Evolutionary conservation across 371 early-diverging fungal species (phyloP).

Genomic region (Saksenaea vasiformis): DNA sequence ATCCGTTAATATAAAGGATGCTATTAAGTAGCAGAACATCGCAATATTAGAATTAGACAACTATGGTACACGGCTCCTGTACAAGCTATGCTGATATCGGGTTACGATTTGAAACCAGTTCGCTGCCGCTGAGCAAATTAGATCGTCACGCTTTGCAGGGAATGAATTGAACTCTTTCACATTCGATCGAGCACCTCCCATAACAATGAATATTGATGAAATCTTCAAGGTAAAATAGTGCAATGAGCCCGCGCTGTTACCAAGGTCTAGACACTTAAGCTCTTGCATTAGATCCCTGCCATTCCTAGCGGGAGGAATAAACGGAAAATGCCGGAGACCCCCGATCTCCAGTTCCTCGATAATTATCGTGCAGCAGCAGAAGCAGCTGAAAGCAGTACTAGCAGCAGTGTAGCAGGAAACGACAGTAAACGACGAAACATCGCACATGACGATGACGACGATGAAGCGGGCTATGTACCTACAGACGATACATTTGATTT

Average conservation of each 20-base stretch:
- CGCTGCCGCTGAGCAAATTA: no score
- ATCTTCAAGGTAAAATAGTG: conserved; percentile 65
- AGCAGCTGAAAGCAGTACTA: conserved; percentile 19
- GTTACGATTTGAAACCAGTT: no score
- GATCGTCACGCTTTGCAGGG: no score
- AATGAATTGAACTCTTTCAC: no score
- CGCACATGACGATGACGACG: conserved; percentile 50
- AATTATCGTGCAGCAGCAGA: conserved; percentile 35
- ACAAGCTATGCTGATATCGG: no score
- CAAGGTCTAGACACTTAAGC: background rate
- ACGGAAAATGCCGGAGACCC: conserved; percentile 60
- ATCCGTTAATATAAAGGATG: no score
- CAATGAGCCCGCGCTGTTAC: background rate
- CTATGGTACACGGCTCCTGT: no score
- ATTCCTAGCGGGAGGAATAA: conserved; percentile 63
- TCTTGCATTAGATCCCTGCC: conserved; percentile 48
- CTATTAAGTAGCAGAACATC: no score
- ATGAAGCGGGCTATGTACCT: conserved; percentile 15
- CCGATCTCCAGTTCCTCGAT: conserved; percentile 49
- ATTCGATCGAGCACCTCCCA: background rate
- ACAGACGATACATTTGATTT: conserved; percentile 8
- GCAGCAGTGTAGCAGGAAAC: conserved; percentile 9
- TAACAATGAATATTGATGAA: conserved; percentile 68
- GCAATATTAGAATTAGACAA: no score
- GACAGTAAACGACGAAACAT: conserved; percentile 28